phyloP scores from a whole-genome alignment of 768 basidiomycete species.

The Dendrothele bispora region DNA sequence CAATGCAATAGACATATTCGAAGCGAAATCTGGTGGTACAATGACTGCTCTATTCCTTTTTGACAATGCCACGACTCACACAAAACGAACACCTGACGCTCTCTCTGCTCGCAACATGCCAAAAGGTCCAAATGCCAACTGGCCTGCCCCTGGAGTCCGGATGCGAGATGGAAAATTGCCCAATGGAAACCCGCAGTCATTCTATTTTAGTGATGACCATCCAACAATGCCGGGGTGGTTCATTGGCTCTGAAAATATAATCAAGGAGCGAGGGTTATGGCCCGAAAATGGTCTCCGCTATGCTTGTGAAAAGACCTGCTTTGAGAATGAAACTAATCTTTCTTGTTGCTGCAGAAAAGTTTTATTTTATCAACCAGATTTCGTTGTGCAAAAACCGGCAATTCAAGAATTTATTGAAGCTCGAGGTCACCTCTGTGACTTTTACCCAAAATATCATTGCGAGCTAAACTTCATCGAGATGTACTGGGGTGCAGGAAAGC shows the following conservation, averaged over 20 bases:
- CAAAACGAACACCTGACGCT: constrained; percentile 24
- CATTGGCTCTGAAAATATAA: constrained; percentile 35
- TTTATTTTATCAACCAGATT: constrained; percentile 4
- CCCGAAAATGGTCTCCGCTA: constrained; percentile 16
- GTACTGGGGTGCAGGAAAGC: constrained; percentile 7
- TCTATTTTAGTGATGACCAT: constrained; percentile 33
- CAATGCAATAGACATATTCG: constrained; percentile 16
- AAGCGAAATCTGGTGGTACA: not conserved
- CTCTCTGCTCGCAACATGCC: constrained; percentile 28
- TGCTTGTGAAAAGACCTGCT: constrained; percentile 22
- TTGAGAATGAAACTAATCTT: not conserved
- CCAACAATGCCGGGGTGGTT: constrained; percentile 29
- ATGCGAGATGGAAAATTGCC: constrained; percentile 22
- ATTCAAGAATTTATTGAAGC: not conserved
- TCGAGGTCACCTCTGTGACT: constrained; percentile 6
- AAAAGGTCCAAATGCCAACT: constrained; percentile 17
- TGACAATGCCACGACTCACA: constrained; percentile 18
- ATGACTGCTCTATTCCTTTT: not conserved
- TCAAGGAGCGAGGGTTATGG: constrained; percentile 20
- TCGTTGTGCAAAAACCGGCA: not conserved
- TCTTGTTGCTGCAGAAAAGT: constrained; percentile 5
- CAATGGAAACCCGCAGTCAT: constrained; percentile 22
- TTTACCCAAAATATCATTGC: constrained; percentile 7
- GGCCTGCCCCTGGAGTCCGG: constrained; percentile 11
- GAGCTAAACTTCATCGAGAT: constrained; percentile 8